phyloP scores from a whole-genome alignment of 768 basidiomycete genomes.

The Russula foetens region DNA sequence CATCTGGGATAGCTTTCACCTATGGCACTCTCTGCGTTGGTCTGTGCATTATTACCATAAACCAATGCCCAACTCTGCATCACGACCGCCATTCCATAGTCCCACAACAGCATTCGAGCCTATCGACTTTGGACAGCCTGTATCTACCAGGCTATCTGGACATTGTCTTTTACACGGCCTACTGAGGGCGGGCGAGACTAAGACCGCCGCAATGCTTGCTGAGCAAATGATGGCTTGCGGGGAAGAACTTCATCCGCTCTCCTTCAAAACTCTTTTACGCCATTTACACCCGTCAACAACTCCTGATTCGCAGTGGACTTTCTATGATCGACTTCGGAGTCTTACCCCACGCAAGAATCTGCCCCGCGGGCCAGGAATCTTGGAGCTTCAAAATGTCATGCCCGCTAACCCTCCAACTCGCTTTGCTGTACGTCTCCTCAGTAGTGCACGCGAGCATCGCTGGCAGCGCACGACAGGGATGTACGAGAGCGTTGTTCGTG shows the following conservation, averaged over 20 bases:
- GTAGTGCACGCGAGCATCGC: slow-evolving; percentile 44
- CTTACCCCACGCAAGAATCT: not conserved
- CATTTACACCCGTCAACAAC: slow-evolving; percentile 13
- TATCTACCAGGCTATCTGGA: slow-evolving; percentile 52
- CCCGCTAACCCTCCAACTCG: slow-evolving; percentile 36
- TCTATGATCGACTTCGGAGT: not conserved
- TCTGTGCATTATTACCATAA: slow-evolving; percentile 12
- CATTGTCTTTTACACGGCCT: slow-evolving; percentile 61
- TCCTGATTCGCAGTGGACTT: not conserved
- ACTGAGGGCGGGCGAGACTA: slow-evolving; percentile 40
- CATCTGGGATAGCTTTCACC: slow-evolving; percentile 17
- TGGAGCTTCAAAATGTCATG: slow-evolving; percentile 29
- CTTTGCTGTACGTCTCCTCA: slow-evolving; percentile 46
- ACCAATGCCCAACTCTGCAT: slow-evolving; percentile 14
- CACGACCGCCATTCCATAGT: slow-evolving; percentile 9
- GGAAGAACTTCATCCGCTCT: slow-evolving; percentile 39
- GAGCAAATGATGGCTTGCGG: slow-evolving; percentile 47
- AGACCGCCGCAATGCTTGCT: slow-evolving; percentile 43
- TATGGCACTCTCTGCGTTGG: slow-evolving; percentile 19
- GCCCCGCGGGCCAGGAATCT: slow-evolving; percentile 15
- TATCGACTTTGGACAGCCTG: slow-evolving; percentile 39
- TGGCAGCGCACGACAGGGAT: slow-evolving; percentile 50
- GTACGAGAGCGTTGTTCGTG: slow-evolving; percentile 51
- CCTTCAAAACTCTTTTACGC: slow-evolving; percentile 40
- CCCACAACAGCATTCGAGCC: slow-evolving; percentile 30